phyloP scores from a whole-genome alignment of 192 early-diverging fungal species.

The Thamnidium elegans region DNA sequence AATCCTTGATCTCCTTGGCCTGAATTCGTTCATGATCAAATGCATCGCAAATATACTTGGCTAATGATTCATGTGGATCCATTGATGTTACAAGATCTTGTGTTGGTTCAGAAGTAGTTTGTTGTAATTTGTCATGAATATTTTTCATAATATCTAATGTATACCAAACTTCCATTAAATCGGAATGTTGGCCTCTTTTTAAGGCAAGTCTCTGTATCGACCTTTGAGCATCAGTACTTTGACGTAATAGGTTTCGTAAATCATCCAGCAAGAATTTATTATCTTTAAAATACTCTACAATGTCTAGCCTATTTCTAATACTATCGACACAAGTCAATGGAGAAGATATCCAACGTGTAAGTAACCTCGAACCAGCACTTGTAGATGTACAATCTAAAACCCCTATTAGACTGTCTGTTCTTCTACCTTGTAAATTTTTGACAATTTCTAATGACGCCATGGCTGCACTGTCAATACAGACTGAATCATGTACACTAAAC shows the following conservation, averaged over 20 bases:
- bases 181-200: constrained; percentile 57
- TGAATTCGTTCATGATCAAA: constrained; percentile 45
- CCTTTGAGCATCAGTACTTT: constrained; percentile 65
- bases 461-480: constrained; percentile 81
- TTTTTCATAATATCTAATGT: constrained; percentile 54
- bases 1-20: constrained; percentile 37
- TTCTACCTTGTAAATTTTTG: constrained; percentile 46
- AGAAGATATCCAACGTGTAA: constrained; percentile 66
- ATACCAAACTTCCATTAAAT: constrained; percentile 57
- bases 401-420: constrained; percentile 62
- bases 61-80: constrained; percentile 42
- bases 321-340: constrained; percentile 62
- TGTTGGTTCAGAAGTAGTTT: not conserved
- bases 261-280: constrained; percentile 53
- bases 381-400: constrained; percentile 80
- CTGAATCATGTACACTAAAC: constrained; percentile 50
- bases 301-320: constrained; percentile 70
- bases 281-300: constrained; percentile 68
- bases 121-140: constrained; percentile 35
- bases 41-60: constrained; percentile 38
- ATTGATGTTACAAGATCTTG: constrained; percentile 35
- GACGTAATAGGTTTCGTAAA: constrained; percentile 45
- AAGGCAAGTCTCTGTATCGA: constrained; percentile 70
- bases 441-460: constrained; percentile 77
- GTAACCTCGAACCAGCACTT: constrained; percentile 69